These are phyloP conservation scores for Fusarium austroafricanum DNA, from an alignment of 2,329 filamentous ascomycete species.

Conservation along the genomic window DNA sequence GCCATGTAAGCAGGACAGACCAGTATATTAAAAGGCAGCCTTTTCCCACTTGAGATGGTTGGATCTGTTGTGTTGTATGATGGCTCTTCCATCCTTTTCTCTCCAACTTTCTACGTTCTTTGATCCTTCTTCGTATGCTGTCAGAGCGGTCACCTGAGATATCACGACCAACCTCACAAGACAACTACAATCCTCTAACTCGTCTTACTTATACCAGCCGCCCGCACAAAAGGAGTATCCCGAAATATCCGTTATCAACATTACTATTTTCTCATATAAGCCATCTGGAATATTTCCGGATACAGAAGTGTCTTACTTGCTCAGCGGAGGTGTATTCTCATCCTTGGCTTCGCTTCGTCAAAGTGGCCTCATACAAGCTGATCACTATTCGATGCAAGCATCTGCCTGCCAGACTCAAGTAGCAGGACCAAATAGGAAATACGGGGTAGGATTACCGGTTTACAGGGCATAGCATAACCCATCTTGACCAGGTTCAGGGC, in stretches of 20 bases:
- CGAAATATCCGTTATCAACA: constrained; percentile 20
- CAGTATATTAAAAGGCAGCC: constrained; percentile 28
- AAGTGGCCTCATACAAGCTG: constrained; percentile 32
- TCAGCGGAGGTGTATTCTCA: constrained; percentile 1
- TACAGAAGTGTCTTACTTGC: constrained; percentile 16
- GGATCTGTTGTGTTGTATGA: constrained; percentile 16
- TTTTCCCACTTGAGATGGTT: constrained; percentile 14
- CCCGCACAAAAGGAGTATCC: constrained; percentile 12
- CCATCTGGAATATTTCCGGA: constrained; percentile 25
- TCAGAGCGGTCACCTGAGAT: constrained; percentile 38
- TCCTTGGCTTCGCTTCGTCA: constrained; percentile 12
- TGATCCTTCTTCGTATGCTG: constrained; percentile 3
- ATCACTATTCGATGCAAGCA: constrained; percentile 41
- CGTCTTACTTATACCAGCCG: constrained; percentile 29
- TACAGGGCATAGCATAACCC: constrained; percentile 1
- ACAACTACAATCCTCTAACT: constrained; percentile 22
- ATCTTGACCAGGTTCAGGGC: constrained; percentile 17
- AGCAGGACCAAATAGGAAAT: constrained; percentile 24
- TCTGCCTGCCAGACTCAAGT: constrained; percentile 9
- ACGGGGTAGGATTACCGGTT: constrained; percentile 25
- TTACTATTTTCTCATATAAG: constrained; percentile 33
- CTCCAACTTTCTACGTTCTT: constrained; percentile 11
- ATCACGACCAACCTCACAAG: constrained; percentile 22
- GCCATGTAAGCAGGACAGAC: constrained; percentile 23
- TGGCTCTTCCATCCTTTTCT: constrained; percentile 26